phyloP scores from a whole-genome alignment of 495 filamentous ascomycete genomes.

The Cercophora samala region DNA sequence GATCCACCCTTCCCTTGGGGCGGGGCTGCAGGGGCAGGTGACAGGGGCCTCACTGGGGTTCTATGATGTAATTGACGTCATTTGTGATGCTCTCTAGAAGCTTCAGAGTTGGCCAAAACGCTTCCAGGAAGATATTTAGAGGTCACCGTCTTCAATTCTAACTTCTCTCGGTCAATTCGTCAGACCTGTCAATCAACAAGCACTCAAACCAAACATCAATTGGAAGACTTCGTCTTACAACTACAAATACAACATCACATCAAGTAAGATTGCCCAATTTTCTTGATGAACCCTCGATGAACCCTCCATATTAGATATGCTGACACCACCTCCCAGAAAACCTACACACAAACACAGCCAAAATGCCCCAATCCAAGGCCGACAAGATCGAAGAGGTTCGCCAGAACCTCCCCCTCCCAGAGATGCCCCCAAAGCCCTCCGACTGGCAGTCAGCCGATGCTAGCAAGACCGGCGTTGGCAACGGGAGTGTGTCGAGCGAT shows the following conservation, averaged over 20 bases:
- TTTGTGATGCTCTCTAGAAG: background rate
- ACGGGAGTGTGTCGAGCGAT: constrained; percentile 47
- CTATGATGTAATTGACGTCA: background rate
- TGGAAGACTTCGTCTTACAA: background rate
- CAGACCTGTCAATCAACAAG: background rate
- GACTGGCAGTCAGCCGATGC: constrained; percentile 70
- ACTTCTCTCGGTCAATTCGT: background rate
- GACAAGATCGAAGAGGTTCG: constrained; percentile 61
- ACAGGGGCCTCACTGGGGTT: background rate
- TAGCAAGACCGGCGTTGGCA: constrained; percentile 66
- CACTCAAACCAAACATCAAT: background rate
- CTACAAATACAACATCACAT: background rate
- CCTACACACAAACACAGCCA: background rate
- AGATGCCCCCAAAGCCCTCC: constrained; percentile 67
- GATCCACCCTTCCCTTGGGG: background rate
- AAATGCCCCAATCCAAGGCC: constrained; percentile 51
- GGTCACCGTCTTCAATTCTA: background rate
- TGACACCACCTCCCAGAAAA: background rate
- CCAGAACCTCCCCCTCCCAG: constrained; percentile 73
- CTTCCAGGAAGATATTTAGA: background rate
- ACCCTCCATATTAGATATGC: background rate
- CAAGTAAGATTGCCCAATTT: no score
- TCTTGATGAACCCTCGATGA: no score
- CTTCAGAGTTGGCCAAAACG: background rate
- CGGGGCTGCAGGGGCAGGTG: background rate